Base-by-base conservation (phyloP, 768 basidiomycete genomes). In the Fibroporia radiculosa region DNA sequence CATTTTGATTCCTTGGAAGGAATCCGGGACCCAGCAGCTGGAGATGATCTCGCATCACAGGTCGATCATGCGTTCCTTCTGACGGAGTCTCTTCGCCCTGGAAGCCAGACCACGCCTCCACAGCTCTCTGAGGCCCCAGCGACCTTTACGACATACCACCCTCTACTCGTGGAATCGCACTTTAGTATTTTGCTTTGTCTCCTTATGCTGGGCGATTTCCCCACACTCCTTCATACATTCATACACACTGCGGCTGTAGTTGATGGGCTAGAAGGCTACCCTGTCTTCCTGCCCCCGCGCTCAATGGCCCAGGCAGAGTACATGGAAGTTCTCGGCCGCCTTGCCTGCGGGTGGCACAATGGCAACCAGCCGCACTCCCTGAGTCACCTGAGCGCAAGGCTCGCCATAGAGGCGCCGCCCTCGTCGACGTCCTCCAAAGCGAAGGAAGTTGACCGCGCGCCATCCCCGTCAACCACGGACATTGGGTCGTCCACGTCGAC, bases 231-330 rank as follows among this genome's bases (percentile, higher is more conserved):
- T 10, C 71, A 75, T 6, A 73, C 77, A 0, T 91, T 92, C 54
- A 65, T 75, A 24, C 78, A 74, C 43, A 73, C 82, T 1, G 81
- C 85, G 0, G 64, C 73, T 11, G 65, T 89, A 20, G 78, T 92
- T 6, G 86, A 92, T 48, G 82, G 84, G 2, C 71, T 92, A 31
- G 91, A 92, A 59, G 89, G 90, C 0, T 91, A 88, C 62, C 91
- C 91, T 6, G 73, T 93, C 37, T 93, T 93, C 62, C 67, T 89
- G 0, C 86, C 88, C 7, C 86, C 91, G 12, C 71, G 91, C 25
- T 89, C 87, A 11, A 88, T 92, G 83, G 80, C 84, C 0, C 91
- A 93, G 56, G 88, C 88, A 8, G 89, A 93, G 64, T 92, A 91
- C 53, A 68, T 89, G 47, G 91, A 93, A 62, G 71, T 88, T 6